Base-by-base conservation (phyloP, 2,329 filamentous ascomycete genomes). In the Neophaeococcomyces aloes region DNA sequence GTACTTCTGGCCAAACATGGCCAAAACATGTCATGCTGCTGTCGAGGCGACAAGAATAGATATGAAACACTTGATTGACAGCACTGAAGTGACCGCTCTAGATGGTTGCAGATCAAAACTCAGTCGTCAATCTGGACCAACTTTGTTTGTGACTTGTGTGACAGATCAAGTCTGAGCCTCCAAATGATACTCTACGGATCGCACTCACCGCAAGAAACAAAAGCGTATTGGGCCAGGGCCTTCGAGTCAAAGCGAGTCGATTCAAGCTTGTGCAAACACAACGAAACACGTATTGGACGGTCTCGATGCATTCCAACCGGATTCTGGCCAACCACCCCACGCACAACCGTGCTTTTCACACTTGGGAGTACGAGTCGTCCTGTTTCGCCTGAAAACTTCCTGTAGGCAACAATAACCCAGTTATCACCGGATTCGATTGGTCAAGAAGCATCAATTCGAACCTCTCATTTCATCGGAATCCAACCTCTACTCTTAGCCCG, bases 271-370 rank as follows among this genome's bases (percentile, higher is more conserved):
- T 3, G 5, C 37, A 39, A 30, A 29, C 23, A 29, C 14, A n/a
- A 21, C n/a, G n/a, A n/a, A n/a, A n/a, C n/a, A n/a, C n/a, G n/a
- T 18, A 7, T 13, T 17, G 15, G 33, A 19, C 29, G 25, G 17
- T 6, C 15, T 29, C 29, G 38, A 27, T 13, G 7, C 17, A 32
- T 41, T 29, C 29, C 14, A 19, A 11, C 13, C 19, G 27, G 32
- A 21, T 32, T 11, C 21, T 29, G 29, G 38, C 38, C 38, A 41
- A 41, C 38, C 38, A 41, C 35, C 39, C 30, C 39, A 42, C 39
- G 21, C 30, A 17, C 27, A 35, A 42, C 33, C 13, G 31, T 18
- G 33, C 25, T 13, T 32, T 42, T 42, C 39, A 42, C 39, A 29
- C 25, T 13, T 23, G 29, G 18, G 19, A 42, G 14, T 10, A 42